Conservation (phyloP, 2,329 filamentous ascomycete species). For the Colletotrichum nymphaeae region DNA sequence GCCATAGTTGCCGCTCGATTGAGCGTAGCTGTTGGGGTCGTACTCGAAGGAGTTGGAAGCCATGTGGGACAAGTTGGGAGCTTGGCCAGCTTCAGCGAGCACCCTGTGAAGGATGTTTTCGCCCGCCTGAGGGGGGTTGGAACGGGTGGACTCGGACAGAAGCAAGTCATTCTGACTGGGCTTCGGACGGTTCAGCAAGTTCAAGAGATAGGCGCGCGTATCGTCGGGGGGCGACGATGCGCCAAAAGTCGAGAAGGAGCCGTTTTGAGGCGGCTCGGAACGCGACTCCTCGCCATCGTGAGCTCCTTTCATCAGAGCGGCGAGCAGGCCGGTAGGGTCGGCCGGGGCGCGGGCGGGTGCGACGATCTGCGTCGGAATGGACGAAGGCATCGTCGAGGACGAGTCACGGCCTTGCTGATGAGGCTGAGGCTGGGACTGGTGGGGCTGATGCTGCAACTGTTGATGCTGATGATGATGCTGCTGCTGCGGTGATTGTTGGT, state of each 20-base stretch:
- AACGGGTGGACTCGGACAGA: slow-evolving; percentile 54
- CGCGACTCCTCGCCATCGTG: slow-evolving; percentile 59
- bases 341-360: slow-evolving; percentile 67
- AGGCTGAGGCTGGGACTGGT: slow-evolving; percentile 39
- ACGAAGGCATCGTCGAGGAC: slow-evolving; percentile 43
- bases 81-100: slow-evolving; percentile 32
- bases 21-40: slow-evolving; percentile 38
- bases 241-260: slow-evolving; percentile 53
- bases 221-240: slow-evolving; percentile 69
- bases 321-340: slow-evolving; percentile 68
- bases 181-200: slow-evolving; percentile 84
- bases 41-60: slow-evolving; percentile 39
- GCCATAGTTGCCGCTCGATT: slow-evolving; percentile 38
- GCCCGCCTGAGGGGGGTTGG: slow-evolving; percentile 38
- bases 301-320: slow-evolving; percentile 70
- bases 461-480: slow-evolving; percentile 37
- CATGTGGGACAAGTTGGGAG: slow-evolving; percentile 33
- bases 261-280: slow-evolving; percentile 39
- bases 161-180: slow-evolving; percentile 67
- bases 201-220: slow-evolving; percentile 87
- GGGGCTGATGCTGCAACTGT: slow-evolving; percentile 33
- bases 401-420: slow-evolving; percentile 37
- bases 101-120: slow-evolving; percentile 35
- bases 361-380: slow-evolving; percentile 58
- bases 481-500: slow-evolving; percentile 22